These are phyloP conservation scores for Coccomyxa sp. DNA, from an alignment of 139 green algal genomes.

Conservation along the genomic window DNA sequence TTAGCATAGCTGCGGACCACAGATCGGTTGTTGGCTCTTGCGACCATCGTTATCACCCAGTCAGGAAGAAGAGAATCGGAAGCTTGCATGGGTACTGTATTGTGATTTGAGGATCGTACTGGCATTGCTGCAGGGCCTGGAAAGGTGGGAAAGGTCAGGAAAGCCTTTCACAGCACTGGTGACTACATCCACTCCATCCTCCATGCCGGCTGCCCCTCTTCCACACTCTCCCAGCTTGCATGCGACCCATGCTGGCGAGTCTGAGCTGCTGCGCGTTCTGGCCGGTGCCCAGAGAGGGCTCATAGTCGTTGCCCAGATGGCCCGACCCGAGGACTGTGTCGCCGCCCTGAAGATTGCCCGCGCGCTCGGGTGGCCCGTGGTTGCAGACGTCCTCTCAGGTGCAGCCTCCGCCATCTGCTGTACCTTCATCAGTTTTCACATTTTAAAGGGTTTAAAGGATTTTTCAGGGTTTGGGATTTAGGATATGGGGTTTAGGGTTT, in stretches of 20 bases:
- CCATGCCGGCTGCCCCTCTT: too few relatives aligned
- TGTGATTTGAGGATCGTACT: not conserved
- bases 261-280: slow-evolving; percentile 9
- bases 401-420: too few relatives aligned
- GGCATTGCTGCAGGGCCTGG: slow-evolving; percentile 47
- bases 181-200: too few relatives aligned
- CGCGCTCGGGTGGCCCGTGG: slow-evolving; percentile 79
- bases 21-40: too few relatives aligned
- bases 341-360: slow-evolving; percentile 45
- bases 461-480: not conserved
- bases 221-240: too few relatives aligned
- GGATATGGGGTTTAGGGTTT: too few relatives aligned
- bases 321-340: slow-evolving; percentile 39
- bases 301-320: slow-evolving; percentile 76
- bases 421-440: too few relatives aligned
- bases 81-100: not conserved
- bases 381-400: slow-evolving; percentile 81
- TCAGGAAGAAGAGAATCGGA: not conserved
- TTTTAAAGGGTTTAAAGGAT: too few relatives aligned
- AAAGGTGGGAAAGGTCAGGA: slow-evolving; percentile 42
- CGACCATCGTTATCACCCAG: too few relatives aligned
- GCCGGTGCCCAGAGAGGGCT: slow-evolving; percentile 47
- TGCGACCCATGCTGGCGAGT: too few relatives aligned
- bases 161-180: not conserved
- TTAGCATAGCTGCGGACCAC: too few relatives aligned